These are phyloP conservation scores for Aspergillus brunneoviolaceus DNA, from an alignment of 2,329 filamentous ascomycete species.

Conservation along the genomic window DNA sequence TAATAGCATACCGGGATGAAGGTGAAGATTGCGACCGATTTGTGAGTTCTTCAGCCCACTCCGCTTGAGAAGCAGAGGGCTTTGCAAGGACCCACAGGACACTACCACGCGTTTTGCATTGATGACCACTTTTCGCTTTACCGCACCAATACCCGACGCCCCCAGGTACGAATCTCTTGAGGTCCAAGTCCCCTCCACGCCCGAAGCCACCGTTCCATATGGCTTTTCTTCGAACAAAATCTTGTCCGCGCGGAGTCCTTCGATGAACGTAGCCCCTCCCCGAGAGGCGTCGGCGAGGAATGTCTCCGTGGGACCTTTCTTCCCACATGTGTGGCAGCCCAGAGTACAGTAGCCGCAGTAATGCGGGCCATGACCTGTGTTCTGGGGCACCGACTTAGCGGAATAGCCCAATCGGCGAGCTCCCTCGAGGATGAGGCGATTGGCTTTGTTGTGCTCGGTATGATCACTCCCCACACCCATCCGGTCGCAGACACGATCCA, in stretches of 20 bases:
- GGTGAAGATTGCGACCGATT: slow-evolving; percentile 75
- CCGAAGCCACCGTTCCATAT: slow-evolving; percentile 61
- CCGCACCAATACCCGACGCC: slow-evolving; percentile 52
- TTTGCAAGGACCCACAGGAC: slow-evolving; percentile 73
- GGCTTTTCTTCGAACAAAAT: slow-evolving; percentile 63
- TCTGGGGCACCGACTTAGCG: slow-evolving; percentile 71
- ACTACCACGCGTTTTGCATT: slow-evolving; percentile 78
- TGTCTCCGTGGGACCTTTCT: slow-evolving; percentile 73
- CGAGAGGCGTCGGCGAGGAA: slow-evolving; percentile 78
- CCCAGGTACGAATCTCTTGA: slow-evolving; percentile 65
- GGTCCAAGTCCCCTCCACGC: slow-evolving; percentile 73
- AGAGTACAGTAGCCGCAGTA: slow-evolving; percentile 67
- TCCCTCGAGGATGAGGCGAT: slow-evolving; percentile 72
- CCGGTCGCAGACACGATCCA: slow-evolving; percentile 74
- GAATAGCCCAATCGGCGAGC: slow-evolving; percentile 70
- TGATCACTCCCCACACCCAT: slow-evolving; percentile 71
- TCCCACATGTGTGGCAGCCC: slow-evolving; percentile 65
- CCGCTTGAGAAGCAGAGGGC: slow-evolving; percentile 71
- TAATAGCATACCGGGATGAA: slow-evolving; percentile 70
- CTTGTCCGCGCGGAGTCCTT: slow-evolving; percentile 72
- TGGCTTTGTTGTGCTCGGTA: slow-evolving; percentile 72
- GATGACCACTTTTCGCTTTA: slow-evolving; percentile 65
- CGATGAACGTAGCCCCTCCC: slow-evolving; percentile 76
- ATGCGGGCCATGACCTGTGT: slow-evolving; percentile 71
- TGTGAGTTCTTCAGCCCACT: slow-evolving; percentile 80